Evolutionary conservation across 2,329 filamentous ascomycete genomes (phyloP), one percentile per base, ranked within the genome.

Genomic region (Xylariales sp.): DNA sequence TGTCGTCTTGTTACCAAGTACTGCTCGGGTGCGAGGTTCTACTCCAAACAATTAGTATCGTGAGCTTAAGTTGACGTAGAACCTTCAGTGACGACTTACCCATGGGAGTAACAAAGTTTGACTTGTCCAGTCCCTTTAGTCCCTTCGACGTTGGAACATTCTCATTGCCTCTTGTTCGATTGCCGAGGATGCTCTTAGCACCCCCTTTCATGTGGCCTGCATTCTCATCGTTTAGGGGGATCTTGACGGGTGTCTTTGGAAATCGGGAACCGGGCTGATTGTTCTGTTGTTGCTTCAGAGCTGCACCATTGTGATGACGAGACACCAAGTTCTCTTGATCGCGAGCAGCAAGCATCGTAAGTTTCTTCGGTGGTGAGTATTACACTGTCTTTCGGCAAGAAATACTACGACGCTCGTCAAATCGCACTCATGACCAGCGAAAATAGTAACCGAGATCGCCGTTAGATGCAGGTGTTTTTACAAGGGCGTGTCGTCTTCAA

Each of bases 1-100:
- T 39, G 93, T 97, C 1, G 91, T 97, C 66, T 98, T 98, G 73
- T 88, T 84, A 24, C 91, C 91, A 35, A 98, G 70, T 10, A 88
- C 86, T 27, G 90, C 89, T 55, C 91, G 82, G 45, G 72, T 82
- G 45, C 81, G 80, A 38, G 82, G 75, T 42, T 74, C 80, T 83
- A 42, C 21, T 14, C 8, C 14, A 36, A 18, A 14, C 15, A 32
- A 9, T n/a, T n/a, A n/a, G n/a, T n/a, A n/a, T n/a, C n/a, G n/a
- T n/a, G n/a, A n/a, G n/a, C n/a, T n/a, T n/a, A n/a, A n/a, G n/a
- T n/a, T n/a, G n/a, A n/a, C n/a, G n/a, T n/a, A n/a, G n/a, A n/a
- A n/a, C n/a, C n/a, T n/a, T n/a, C n/a, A n/a, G n/a, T n/a, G n/a
- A 9, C 12, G 42, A 54, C 75, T 47, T 73, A 95, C 89, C 86